These are phyloP conservation scores for Xenosphaeropsis pyriputrescens DNA, from an alignment of 2,329 filamentous ascomycete species.

Conservation along the genomic window DNA sequence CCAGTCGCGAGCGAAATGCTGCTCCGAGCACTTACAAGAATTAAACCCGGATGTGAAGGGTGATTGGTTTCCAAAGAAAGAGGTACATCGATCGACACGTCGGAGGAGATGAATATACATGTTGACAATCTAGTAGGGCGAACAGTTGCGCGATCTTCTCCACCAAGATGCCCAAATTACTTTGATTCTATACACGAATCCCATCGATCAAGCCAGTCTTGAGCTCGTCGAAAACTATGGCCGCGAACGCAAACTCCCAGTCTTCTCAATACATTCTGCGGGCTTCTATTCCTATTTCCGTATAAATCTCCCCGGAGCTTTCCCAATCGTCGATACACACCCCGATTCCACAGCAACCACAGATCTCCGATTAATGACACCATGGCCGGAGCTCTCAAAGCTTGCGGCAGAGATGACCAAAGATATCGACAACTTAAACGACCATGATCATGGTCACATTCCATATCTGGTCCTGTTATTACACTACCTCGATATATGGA, in stretches of 20 bases:
- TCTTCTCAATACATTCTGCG: slow-evolving; percentile 73
- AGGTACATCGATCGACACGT: slow-evolving; percentile 18
- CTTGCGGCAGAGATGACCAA: slow-evolving; percentile 54
- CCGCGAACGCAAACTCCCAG: slow-evolving; percentile 46
- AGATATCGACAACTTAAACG: slow-evolving; percentile 53
- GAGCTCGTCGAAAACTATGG: slow-evolving; percentile 32
- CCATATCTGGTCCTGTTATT: slow-evolving; percentile 76
- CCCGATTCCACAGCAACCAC: slow-evolving; percentile 74
- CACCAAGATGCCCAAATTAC: slow-evolving; percentile 40
- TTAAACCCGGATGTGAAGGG: slow-evolving; percentile 87
- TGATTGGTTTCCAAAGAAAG: slow-evolving; percentile 42
- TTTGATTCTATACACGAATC: slow-evolving; percentile 45
- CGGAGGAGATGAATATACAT: too few relatives aligned
- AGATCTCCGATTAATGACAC: slow-evolving; percentile 70
- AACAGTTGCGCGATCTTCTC: slow-evolving; percentile 18
- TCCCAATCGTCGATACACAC: slow-evolving; percentile 91
- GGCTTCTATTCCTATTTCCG: slow-evolving; percentile 88
- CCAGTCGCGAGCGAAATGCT: slow-evolving; percentile 63
- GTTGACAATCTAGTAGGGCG: slow-evolving; percentile 2
- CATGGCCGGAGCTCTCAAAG: slow-evolving; percentile 68
- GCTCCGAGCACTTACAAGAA: slow-evolving; percentile 64
- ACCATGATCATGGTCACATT: slow-evolving; percentile 81
- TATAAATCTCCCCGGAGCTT: slow-evolving; percentile 61
- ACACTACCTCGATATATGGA: slow-evolving; percentile 74
- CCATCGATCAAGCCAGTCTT: slow-evolving; percentile 36